A percentile compares a stretch with the other conserved stretches of the same genome.
phyloP scores from a whole-genome alignment of 129 eudicot species.

The Flaveria robusta region DNA sequence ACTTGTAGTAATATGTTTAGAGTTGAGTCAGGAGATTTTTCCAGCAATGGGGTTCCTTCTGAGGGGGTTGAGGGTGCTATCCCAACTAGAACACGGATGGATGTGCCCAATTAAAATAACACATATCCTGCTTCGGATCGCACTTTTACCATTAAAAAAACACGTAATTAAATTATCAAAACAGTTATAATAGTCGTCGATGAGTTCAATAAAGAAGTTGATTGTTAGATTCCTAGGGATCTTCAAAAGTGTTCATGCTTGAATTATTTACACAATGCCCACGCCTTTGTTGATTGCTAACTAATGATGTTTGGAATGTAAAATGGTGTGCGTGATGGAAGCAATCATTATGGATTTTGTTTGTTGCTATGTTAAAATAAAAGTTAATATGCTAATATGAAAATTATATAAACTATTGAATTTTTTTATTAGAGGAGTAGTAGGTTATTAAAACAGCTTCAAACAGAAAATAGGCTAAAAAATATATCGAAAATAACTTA shows the following conservation, averaged over 20 bases:
- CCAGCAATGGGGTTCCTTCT: no score
- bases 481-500: no score
- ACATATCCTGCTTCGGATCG: no score
- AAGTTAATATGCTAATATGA: neutral
- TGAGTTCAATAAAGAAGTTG: neutral
- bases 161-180: neutral
- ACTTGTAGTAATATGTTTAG: no score
- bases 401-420: neutral
- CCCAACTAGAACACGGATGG: no score
- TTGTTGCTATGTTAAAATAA: neutral
- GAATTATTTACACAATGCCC: conserved; percentile 41
- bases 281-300: conserved; percentile 27
- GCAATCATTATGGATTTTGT: conserved; percentile 23
- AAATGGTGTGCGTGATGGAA: conserved; percentile 22
- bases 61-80: no score
- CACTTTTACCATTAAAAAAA: no score
- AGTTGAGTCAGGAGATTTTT: no score
- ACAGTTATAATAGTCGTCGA: neutral
- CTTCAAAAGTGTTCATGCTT: conserved; percentile 33
- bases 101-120: no score
- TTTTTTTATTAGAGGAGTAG: neutral
- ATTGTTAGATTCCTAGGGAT: conserved; percentile 24
- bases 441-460: neutral
- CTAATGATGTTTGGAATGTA: conserved; percentile 22
- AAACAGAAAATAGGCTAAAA: no score